These are phyloP conservation scores for Aspergillus niger DNA, from an alignment of 2,329 filamentous ascomycete genomes.

Conservation along the genomic window DNA sequence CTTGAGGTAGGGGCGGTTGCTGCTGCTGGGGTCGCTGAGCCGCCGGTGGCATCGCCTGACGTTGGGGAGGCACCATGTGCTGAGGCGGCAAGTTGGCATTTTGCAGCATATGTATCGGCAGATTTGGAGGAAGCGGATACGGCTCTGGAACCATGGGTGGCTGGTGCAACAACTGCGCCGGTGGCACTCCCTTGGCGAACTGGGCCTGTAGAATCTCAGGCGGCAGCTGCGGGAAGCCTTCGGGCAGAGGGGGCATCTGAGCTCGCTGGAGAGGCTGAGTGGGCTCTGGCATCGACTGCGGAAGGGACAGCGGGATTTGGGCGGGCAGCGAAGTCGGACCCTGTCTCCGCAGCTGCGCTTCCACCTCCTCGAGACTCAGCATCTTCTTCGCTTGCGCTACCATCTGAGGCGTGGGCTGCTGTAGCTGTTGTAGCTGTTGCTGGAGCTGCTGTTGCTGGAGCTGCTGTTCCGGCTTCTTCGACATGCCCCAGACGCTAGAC, in stretches of 20 bases:
- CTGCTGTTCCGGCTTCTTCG: conserved; percentile 35
- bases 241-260: conserved; percentile 35
- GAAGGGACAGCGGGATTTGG: conserved; percentile 31
- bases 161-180: conserved; percentile 40
- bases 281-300: conserved; percentile 32
- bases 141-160: conserved; percentile 47
- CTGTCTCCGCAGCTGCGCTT: conserved; percentile 83
- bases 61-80: conserved; percentile 39
- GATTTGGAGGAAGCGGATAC: conserved; percentile 44
- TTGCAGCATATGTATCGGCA: conserved; percentile 75
- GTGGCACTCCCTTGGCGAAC: conserved; percentile 37
- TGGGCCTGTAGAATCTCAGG: conserved; percentile 53
- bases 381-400: conserved; percentile 67
- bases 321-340: conserved; percentile 37
- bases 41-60: conserved; percentile 40
- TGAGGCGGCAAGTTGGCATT: conserved; percentile 69
- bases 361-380: conserved; percentile 95
- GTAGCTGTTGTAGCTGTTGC: neutral
- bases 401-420: conserved; percentile 21
- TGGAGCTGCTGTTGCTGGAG: neutral
- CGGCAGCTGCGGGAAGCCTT: conserved; percentile 39
- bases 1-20: conserved; percentile 35
- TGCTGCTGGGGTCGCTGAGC: conserved; percentile 39
- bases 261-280: conserved; percentile 34
- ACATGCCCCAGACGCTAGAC: conserved; percentile 85